phyloP scores from a whole-genome alignment of 2,329 filamentous ascomycete species.

The Penicillium sp. region DNA sequence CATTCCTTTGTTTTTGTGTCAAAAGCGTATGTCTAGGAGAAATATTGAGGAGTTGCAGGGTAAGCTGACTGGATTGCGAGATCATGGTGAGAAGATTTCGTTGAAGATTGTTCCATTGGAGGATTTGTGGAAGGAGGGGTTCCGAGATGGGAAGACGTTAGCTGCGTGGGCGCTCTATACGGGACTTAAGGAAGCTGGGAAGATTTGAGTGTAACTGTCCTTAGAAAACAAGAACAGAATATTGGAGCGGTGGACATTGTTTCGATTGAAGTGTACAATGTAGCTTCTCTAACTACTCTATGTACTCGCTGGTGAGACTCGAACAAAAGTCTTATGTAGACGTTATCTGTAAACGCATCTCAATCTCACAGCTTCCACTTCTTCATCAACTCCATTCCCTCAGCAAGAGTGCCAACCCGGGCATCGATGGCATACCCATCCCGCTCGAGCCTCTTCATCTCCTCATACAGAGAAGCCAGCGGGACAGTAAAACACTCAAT shows the following conservation, averaged over 20 bases:
- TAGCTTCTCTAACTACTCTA: neutral
- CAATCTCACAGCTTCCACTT: constrained; percentile 31
- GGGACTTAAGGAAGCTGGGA: constrained; percentile 56
- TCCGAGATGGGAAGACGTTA: constrained; percentile 62
- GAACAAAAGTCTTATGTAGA: neutral
- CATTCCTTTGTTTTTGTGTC: constrained; percentile 62
- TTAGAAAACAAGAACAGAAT: neutral
- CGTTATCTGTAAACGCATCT: neutral
- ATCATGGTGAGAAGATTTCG: constrained; percentile 65
- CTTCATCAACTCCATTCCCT: constrained; percentile 77
- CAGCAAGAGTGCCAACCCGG: constrained; percentile 75
- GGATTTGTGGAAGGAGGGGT: constrained; percentile 60
- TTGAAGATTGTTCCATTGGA: constrained; percentile 60
- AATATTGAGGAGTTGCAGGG: constrained; percentile 59
- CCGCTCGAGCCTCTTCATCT: constrained; percentile 69
- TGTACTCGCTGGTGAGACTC: neutral
- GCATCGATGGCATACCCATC: constrained; percentile 81
- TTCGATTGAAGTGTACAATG: neutral
- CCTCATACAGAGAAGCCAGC: constrained; percentile 67
- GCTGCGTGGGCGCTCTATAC: constrained; percentile 63
- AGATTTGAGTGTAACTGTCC: constrained; percentile 38
- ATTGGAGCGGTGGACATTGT: neutral
- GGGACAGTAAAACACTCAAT: constrained; percentile 79
- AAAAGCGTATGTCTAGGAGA: constrained; percentile 57
- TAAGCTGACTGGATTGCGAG: constrained; percentile 60